Percentiles rank a stretch among this genome's conserved stretches.
Conservation (phyloP, 345 rosid genomes). For the Cardamine occulta region DNA sequence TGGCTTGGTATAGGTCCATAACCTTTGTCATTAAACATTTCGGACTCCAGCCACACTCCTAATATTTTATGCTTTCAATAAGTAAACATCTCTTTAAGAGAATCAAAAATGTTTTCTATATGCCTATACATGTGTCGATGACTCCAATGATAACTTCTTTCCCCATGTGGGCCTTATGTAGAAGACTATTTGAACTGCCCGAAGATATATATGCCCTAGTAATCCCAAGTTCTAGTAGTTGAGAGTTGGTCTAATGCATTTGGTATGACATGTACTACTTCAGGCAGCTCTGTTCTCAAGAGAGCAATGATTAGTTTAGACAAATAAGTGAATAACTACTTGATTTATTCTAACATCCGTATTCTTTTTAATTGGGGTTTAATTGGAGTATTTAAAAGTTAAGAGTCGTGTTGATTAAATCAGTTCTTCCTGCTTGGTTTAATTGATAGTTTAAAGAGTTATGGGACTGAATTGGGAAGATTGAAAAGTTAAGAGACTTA, state of each 20-base stretch:
- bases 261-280: slow-evolving; percentile 54
- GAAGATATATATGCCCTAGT: slow-evolving; percentile 54
- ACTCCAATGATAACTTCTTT: slow-evolving; percentile 63
- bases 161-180: slow-evolving; percentile 53
- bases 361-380: too few species aligned
- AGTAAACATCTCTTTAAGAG: background rate
- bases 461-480: too few species aligned
- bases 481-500: too few species aligned
- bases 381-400: too few species aligned
- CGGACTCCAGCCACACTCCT: slow-evolving; percentile 40
- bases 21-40: slow-evolving; percentile 37
- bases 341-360: too few species aligned
- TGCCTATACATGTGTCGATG: slow-evolving; percentile 56
- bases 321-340: too few species aligned
- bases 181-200: slow-evolving; percentile 41
- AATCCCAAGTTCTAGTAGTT: slow-evolving; percentile 78
- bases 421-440: too few species aligned
- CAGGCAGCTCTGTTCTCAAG: too few species aligned
- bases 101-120: background rate
- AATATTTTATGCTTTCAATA: background rate
- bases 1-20: slow-evolving; percentile 29
- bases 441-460: too few species aligned
- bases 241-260: slow-evolving; percentile 55
- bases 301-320: too few species aligned
- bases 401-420: too few species aligned